Base-by-base conservation (phyloP, 2,329 filamentous ascomycete species). In the Sclerotinia nivalis region DNA sequence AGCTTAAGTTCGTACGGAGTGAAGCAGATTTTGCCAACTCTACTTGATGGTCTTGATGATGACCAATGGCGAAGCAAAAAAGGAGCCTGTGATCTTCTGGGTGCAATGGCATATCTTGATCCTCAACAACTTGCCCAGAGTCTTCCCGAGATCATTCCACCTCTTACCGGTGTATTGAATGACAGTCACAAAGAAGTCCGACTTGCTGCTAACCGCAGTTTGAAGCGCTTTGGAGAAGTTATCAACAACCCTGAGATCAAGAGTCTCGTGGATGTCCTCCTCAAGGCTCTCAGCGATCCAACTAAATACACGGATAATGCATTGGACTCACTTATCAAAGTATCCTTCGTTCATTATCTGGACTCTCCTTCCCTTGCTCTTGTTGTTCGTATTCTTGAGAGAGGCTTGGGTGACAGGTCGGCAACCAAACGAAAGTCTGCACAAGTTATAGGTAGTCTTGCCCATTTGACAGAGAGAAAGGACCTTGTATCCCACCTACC, bases 131-230 rank as follows among this genome's bases (percentile, higher is more conserved):
- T 99, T 25, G 93, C 96, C 1, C 87, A 91, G 75, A 98, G 94
- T 79, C 83, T 99, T 76, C 96, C 96, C 2, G 94, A 97, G 69
- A 99, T 99, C 75, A 99, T 99, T 74, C 96, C 96, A 37, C 95
- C 96, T 22, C 85, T 99, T 70, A 98, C 96, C 1, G 89, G 91
- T 59, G 96, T 98, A 4, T 84, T 99, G 70, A 99, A 97, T 75
- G 96, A 99, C 83, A 97, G 93, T 77, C 96, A 99, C 83, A 99
- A 99, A 81, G 96, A 99, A 82, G 96, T 99, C 45, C 89, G 96
- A 71, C 84, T 89, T 58, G 94, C 93, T 31, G 96, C 96, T 10
- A 99, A 99, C 81, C 90, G 95, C 81, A 97, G 93, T 82, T 85
- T 99, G 82, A 97, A 99, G 83, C 91, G 96, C 69, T 99, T 99